A percentile compares a stretch with the other conserved stretches of the same genome.
These are phyloP conservation scores for Hyphopichia khmerensis DNA, from an alignment of 1,139 yeast genomes.

Conservation along the genomic window DNA sequence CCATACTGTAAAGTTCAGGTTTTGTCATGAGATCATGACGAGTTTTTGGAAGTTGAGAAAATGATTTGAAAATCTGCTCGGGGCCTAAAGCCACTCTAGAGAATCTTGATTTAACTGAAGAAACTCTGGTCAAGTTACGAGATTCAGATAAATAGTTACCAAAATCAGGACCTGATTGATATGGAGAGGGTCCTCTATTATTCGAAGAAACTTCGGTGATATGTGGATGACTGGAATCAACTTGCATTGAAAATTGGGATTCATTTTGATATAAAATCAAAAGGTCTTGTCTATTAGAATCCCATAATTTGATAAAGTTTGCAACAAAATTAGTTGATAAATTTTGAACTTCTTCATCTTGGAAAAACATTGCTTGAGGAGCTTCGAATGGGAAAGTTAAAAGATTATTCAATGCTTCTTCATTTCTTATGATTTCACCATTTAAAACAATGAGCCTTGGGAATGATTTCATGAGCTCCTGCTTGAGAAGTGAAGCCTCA, in stretches of 20 bases:
- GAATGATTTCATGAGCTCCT: conserved; percentile 67
- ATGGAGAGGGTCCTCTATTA: conserved; percentile 10
- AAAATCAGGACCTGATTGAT: conserved; percentile 45
- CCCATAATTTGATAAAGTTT: conserved; percentile 80
- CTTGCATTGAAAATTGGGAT: conserved; percentile 78
- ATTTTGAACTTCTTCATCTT: conserved; percentile 67
- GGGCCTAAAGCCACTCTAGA: conserved; percentile 70
- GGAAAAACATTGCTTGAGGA: conserved; percentile 63
- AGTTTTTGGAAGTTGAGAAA: conserved; percentile 70
- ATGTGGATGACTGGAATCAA: conserved; percentile 53
- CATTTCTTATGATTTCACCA: conserved; percentile 76
- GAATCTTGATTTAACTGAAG: conserved; percentile 55
- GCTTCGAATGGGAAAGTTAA: conserved; percentile 56
- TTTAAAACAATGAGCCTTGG: conserved; percentile 80
- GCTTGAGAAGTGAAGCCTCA: conserved; percentile 48
- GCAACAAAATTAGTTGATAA: conserved; percentile 75
- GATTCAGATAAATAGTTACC: conserved; percentile 68
- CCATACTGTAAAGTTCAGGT: conserved; percentile 73
- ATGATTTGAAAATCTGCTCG: conserved; percentile 59
- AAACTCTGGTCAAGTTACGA: conserved; percentile 71
- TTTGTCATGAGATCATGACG: conserved; percentile 64
- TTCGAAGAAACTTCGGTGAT: conserved; percentile 37
- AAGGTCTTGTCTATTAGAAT: conserved; percentile 67
- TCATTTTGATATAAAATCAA: conserved; percentile 73
- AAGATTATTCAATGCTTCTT: conserved; percentile 51